phyloP scores from a whole-genome alignment of 768 basidiomycete genomes.

The Macrolepiota dolichaula region DNA sequence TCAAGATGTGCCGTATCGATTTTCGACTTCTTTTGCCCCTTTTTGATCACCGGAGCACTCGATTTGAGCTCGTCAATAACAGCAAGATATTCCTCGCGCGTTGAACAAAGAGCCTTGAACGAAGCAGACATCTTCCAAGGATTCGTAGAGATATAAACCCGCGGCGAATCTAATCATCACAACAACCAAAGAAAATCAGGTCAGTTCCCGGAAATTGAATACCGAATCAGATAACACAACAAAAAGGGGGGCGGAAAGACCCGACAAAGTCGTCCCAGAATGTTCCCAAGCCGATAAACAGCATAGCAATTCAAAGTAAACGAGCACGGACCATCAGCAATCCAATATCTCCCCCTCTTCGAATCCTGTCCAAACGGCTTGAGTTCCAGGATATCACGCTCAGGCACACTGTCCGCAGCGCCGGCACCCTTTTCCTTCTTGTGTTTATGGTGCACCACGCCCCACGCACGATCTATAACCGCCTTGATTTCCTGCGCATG shows the following conservation, averaged over 20 bases:
- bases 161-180: constrained; percentile 66
- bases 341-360: constrained; percentile 79
- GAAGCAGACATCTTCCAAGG: constrained; percentile 87
- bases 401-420: constrained; percentile 63
- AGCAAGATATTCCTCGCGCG: constrained; percentile 68
- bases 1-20: constrained; percentile 57
- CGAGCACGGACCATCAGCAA: constrained; percentile 81
- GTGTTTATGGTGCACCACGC: constrained; percentile 78
- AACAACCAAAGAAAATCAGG: constrained; percentile 16
- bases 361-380: constrained; percentile 76
- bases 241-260: background rate
- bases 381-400: constrained; percentile 61
- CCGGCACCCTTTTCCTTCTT: constrained; percentile 70
- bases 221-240: constrained; percentile 9
- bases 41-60: constrained; percentile 42
- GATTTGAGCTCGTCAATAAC: constrained; percentile 60
- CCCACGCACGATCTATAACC: constrained; percentile 82
- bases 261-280: background rate
- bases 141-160: constrained; percentile 81
- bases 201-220: constrained; percentile 24
- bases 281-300: no score
- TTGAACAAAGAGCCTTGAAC: constrained; percentile 68
- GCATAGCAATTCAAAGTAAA: constrained; percentile 29
- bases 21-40: constrained; percentile 49
- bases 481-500: constrained; percentile 68